Conservation (phyloP, 345 rosid species). For the Gossypium mustelinum region DNA sequence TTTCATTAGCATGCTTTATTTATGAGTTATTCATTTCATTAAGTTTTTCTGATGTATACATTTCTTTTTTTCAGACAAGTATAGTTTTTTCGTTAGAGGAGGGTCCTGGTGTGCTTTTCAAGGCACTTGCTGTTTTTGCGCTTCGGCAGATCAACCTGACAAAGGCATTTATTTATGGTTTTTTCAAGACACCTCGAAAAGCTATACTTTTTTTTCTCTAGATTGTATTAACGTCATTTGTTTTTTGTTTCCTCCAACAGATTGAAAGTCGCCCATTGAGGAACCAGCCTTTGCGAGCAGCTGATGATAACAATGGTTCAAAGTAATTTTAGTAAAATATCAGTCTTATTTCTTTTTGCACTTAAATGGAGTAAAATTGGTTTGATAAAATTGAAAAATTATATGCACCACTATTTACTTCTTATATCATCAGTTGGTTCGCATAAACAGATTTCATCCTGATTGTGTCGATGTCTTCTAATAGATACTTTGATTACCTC, state of each 20-base stretch:
- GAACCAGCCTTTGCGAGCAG: slow-evolving; percentile 53
- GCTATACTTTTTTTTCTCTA: background rate
- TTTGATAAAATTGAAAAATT: background rate
- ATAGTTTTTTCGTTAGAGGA: slow-evolving; percentile 85
- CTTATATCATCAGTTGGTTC: background rate
- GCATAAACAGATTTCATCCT: background rate
- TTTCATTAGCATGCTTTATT: background rate
- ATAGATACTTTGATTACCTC: background rate
- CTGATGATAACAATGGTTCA: slow-evolving; percentile 36
- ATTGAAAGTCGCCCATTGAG: slow-evolving; percentile 96
- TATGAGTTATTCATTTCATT: background rate
- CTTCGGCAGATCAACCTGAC: slow-evolving; percentile 82
- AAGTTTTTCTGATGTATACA: slow-evolving; percentile 9
- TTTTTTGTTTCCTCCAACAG: slow-evolving; percentile 32
- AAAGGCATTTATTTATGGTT: slow-evolving; percentile 37
- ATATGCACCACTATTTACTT: background rate
- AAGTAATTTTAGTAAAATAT: slow-evolving; percentile 7
- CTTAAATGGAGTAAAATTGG: background rate
- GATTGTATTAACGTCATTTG: background rate
- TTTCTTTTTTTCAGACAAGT: slow-evolving; percentile 3
- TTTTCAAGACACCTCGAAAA: background rate
- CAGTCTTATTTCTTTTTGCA: background rate
- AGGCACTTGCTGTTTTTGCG: slow-evolving; percentile 98
- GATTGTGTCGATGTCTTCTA: background rate
- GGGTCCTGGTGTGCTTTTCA: slow-evolving; percentile 96